A percentile compares a stretch with the other conserved stretches of the same genome.
These are phyloP conservation scores for Pythium oligandrum DNA, from an alignment of 352 stramenopile genomes.

Conservation along the genomic window DNA sequence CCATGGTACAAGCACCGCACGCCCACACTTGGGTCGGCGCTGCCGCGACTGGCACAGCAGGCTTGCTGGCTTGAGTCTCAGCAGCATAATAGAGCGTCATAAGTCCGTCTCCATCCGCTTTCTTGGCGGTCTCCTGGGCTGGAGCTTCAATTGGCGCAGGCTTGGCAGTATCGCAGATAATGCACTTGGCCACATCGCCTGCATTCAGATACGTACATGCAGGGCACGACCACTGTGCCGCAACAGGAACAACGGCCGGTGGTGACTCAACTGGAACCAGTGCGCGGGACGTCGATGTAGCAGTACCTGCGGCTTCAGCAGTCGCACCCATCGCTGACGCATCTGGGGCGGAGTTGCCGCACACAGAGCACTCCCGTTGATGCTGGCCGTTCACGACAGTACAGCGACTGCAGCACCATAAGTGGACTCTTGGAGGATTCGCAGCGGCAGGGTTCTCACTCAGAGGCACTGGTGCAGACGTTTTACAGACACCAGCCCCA, in stretches of 20 bases:
- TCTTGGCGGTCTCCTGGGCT: conserved; percentile 5
- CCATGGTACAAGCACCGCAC: conserved; percentile 77
- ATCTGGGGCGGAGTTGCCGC: conserved; percentile 34
- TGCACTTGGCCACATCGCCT: conserved; percentile 50
- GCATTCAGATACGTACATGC: conserved; percentile 80
- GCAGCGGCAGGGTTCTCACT: conserved; percentile 34
- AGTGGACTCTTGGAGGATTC: conserved; percentile 28
- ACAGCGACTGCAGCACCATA: conserved; percentile 81
- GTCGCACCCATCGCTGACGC: conserved; percentile 9
- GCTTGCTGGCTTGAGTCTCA: conserved; percentile 36
- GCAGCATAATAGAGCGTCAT: conserved; percentile 67
- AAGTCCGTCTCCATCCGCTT: conserved; percentile 39
- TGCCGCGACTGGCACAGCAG: conserved; percentile 15
- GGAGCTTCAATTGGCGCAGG: conserved; percentile 14
- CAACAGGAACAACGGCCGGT: conserved; percentile 2
- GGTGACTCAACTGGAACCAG: conserved; percentile 35
- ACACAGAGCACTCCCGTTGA: conserved; percentile 61
- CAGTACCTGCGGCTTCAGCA: conserved; percentile 12
- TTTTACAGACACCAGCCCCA: conserved; percentile 45
- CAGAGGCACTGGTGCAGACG: conserved; percentile 28
- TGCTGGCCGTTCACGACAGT: conserved; percentile 71
- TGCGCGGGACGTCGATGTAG: conserved; percentile 41
- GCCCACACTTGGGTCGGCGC: conserved; percentile 25
- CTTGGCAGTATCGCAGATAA: conserved; percentile 60
- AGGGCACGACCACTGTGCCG: conserved; percentile 55